Evolutionary conservation across 805 yeast species (phyloP).

Genomic region (Pichia ethanolica): DNA sequence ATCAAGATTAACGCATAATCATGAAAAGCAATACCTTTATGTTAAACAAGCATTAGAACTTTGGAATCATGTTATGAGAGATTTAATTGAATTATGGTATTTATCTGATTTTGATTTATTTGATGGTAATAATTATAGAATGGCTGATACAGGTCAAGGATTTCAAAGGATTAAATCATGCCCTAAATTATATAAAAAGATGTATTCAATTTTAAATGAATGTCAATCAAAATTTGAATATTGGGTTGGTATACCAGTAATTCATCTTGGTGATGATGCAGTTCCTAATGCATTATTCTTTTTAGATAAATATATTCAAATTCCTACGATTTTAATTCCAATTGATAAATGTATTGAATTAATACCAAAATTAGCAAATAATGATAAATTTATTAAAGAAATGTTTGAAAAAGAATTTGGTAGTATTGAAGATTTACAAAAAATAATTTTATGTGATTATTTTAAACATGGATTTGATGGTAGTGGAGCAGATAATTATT

Average conservation of each 20-base stretch:
- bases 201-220: slow-evolving; percentile 61
- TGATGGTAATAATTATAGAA: slow-evolving; percentile 45
- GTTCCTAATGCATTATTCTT: slow-evolving; percentile 79
- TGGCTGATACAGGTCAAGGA: slow-evolving; percentile 76
- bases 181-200: slow-evolving; percentile 59
- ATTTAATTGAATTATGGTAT: slow-evolving; percentile 71
- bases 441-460: slow-evolving; percentile 41
- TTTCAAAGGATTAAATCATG: slow-evolving; percentile 69
- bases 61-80: slow-evolving; percentile 74
- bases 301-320: slow-evolving; percentile 72
- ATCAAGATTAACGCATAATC: slow-evolving; percentile 67
- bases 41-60: slow-evolving; percentile 66
- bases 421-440: slow-evolving; percentile 44
- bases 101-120: slow-evolving; percentile 68
- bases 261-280: slow-evolving; percentile 76
- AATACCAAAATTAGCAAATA: slow-evolving; percentile 41
- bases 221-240: slow-evolving; percentile 54
- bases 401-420: slow-evolving; percentile 57
- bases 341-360: slow-evolving; percentile 51
- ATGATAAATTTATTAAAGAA: slow-evolving; percentile 39
- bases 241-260: slow-evolving; percentile 79
- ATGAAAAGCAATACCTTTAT: slow-evolving; percentile 63
- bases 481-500: slow-evolving; percentile 77
- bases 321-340: slow-evolving; percentile 70
- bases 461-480: slow-evolving; percentile 64